Evolutionary conservation across 768 basidiomycete species (phyloP).

Genomic region (Lyophyllum semitale): DNA sequence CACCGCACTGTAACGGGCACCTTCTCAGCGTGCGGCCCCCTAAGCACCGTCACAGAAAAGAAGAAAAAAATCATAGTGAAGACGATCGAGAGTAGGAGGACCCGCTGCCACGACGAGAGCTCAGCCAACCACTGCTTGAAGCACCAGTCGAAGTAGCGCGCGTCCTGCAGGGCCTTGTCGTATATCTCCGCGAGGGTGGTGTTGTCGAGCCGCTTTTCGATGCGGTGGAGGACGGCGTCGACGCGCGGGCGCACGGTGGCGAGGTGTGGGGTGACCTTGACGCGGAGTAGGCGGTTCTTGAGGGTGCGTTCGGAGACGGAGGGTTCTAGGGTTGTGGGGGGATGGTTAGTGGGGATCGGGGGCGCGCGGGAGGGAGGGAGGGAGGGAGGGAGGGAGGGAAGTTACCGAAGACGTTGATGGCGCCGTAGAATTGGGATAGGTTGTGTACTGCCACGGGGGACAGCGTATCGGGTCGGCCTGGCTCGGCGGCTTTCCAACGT

Average conservation of each 20-base stretch:
- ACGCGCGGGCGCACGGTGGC: not conserved
- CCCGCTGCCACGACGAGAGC: not conserved
- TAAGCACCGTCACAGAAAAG: not conserved
- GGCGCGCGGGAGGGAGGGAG: not conserved
- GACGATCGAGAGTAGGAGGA: not conserved
- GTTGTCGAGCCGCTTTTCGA: not conserved
- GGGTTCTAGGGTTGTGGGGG: not conserved
- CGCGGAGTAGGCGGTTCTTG: slow-evolving; percentile 4
- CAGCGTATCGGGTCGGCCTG: slow-evolving; percentile 11
- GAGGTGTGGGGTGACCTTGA: not conserved
- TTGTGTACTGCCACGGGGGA: slow-evolving; percentile 18
- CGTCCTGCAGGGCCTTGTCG: slow-evolving; percentile 2
- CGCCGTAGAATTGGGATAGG: slow-evolving; percentile 14
- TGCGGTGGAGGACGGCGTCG: not conserved
- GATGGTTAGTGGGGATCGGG: not conserved
- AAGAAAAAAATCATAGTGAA: not conserved
- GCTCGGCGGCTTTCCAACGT: slow-evolving; percentile 17
- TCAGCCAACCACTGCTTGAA: slow-evolving; percentile 7
- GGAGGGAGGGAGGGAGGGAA: not conserved
- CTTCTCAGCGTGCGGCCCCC: not conserved
- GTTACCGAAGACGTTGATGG: slow-evolving; percentile 20
- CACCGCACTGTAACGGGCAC: not conserved
- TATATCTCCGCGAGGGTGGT: not conserved
- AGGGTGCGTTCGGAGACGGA: not conserved
- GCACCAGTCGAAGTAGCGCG: not conserved